Percentiles rank a stretch among this genome's conserved stretches.
These are phyloP conservation scores for Avena insularis DNA, from an alignment of 176 grass and related monocot species.

Conservation along the genomic window DNA sequence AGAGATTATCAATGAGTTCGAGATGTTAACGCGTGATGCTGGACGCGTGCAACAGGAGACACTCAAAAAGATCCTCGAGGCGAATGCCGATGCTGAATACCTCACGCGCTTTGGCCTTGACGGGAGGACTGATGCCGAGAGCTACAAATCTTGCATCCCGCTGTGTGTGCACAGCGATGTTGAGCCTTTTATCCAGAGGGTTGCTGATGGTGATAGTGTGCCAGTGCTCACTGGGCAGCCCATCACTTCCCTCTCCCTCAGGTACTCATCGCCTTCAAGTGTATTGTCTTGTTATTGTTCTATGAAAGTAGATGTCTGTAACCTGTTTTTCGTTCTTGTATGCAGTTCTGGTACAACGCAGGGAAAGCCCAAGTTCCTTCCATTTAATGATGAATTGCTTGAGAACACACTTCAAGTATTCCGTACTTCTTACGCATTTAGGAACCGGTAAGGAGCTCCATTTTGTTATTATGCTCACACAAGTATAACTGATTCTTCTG, in stretches of 20 bases:
- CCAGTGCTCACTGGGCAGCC: conserved; percentile 83
- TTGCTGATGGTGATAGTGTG: conserved; percentile 62
- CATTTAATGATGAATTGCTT: conserved; percentile 92
- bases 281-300: conserved; percentile 5
- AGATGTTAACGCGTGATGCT: conserved; percentile 60
- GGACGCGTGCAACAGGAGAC: conserved; percentile 69
- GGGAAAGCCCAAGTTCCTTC: conserved; percentile 90
- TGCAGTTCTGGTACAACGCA: conserved; percentile 95
- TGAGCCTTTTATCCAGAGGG: conserved; percentile 75
- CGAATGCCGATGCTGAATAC: conserved; percentile 81
- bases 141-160: conserved; percentile 78
- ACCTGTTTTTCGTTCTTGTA: conserved; percentile 24
- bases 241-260: conserved; percentile 80
- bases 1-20: conserved; percentile 74
- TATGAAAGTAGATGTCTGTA: neutral
- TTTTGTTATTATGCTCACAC: conserved; percentile 27
- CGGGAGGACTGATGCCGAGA: conserved; percentile 76
- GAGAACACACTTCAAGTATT: conserved; percentile 86
- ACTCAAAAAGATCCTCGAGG: conserved; percentile 72
- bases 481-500: neutral
- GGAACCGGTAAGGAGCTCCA: conserved; percentile 65
- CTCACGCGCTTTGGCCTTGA: conserved; percentile 67
- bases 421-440: conserved; percentile 88
- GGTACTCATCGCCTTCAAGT: conserved; percentile 45
- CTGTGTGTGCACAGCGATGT: conserved; percentile 74